Evolutionary conservation across 305 asterid species (phyloP).

Genomic region (Striga hermonthica): DNA sequence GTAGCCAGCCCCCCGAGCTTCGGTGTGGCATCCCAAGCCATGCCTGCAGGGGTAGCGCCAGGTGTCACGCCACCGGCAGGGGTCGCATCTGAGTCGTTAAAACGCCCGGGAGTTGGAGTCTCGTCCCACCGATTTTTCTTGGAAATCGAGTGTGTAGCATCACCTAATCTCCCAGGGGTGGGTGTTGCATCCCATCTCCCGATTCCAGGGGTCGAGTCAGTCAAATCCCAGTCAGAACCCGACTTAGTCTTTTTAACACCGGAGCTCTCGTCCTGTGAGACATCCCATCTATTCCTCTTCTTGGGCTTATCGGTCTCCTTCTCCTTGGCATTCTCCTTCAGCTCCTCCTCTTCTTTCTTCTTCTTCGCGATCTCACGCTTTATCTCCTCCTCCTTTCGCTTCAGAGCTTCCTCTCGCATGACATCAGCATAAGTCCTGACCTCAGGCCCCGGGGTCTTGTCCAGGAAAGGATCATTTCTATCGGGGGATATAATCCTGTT

Average conservation of each 20-base stretch:
- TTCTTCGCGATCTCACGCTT: conserved; percentile 75
- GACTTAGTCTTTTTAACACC: conserved; percentile 56
- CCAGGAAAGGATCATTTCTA: conserved; percentile 78
- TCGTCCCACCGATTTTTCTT: conserved; percentile 93
- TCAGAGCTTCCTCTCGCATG: conserved; percentile 73
- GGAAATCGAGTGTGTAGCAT: conserved; percentile 76
- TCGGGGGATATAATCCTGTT: conserved; percentile 86
- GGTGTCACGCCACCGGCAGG: conserved; percentile 93
- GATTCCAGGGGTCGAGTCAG: conserved; percentile 83
- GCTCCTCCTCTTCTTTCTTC: conserved; percentile 72
- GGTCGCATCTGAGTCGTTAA: conserved; percentile 85
- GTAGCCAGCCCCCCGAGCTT: conserved; percentile 79
- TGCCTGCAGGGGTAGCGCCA: conserved; percentile 93
- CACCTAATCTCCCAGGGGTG: conserved; percentile 87
- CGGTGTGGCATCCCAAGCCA: conserved; percentile 98
- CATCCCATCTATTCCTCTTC: conserved; percentile 96
- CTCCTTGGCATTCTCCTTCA: conserved; percentile 43
- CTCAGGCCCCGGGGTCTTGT: conserved; percentile 91
- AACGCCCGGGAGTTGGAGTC: conserved; percentile 89
- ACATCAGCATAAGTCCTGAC: conserved; percentile 88
- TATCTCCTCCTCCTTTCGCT: conserved; percentile 80
- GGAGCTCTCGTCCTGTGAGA: conserved; percentile 64
- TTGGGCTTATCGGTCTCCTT: conserved; percentile 66
- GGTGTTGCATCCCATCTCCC: conserved; percentile 99
- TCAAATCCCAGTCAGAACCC: conserved; percentile 93